phyloP scores from a whole-genome alignment of 257 asterid species.

The Hygrophila difformis region DNA sequence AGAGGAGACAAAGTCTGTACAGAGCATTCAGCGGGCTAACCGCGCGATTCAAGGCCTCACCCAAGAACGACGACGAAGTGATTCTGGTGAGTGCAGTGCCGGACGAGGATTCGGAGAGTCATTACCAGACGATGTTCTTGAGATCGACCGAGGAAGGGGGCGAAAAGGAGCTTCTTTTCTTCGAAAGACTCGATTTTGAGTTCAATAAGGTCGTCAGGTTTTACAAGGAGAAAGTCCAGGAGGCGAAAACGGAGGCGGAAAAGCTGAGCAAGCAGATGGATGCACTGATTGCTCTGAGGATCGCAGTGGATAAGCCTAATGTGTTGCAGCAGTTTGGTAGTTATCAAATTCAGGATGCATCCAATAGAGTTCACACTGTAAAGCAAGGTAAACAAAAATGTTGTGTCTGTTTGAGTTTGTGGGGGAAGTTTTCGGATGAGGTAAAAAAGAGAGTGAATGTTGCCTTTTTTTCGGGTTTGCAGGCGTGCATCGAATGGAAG shows the following conservation, averaged over 20 bases:
- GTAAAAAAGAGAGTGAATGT: neutral
- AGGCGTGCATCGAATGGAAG: conserved; percentile 35
- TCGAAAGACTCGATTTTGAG: conserved; percentile 49
- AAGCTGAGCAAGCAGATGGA: conserved; percentile 73
- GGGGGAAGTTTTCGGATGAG: neutral
- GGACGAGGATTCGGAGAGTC: conserved; percentile 23
- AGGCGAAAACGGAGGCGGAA: conserved; percentile 43
- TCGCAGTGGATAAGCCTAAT: conserved; percentile 43
- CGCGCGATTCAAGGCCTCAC: conserved; percentile 20
- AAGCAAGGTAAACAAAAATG: conserved; percentile 34
- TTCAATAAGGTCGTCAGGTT: conserved; percentile 62
- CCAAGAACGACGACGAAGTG: conserved; percentile 51
- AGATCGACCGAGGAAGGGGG: conserved; percentile 62
- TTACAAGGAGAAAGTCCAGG: conserved; percentile 39
- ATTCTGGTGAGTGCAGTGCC: conserved; percentile 45
- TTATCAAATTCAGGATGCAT: conserved; percentile 13
- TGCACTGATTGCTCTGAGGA: conserved; percentile 69
- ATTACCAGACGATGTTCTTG: conserved; percentile 58
- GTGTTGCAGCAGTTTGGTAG: conserved; percentile 10
- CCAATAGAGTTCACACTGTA: conserved; percentile 20
- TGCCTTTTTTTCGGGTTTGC: conserved; percentile 2
- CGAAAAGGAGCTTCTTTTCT: conserved; percentile 48
- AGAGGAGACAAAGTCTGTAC: conserved; percentile 55
- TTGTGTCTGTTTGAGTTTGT: neutral
- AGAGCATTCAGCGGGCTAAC: conserved; percentile 76